Base-by-base conservation (phyloP, 805 yeast species). In the Sungouiozyma ichnusensis region DNA sequence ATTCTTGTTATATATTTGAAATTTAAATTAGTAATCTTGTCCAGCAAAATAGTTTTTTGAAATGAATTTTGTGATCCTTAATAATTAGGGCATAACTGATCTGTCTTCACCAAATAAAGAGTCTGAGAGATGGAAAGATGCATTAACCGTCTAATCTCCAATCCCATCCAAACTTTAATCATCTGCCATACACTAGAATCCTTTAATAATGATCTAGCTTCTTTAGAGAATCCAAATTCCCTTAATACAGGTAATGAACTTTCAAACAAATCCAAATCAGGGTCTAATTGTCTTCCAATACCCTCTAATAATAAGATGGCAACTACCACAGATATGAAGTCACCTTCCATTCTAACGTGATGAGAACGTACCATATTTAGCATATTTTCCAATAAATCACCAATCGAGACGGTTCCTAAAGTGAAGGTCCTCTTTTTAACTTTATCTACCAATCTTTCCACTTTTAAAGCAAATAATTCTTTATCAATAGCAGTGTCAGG, bases 341-440 rank as follows among this genome's bases (percentile, higher is more conserved):
- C 98, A 5, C 95, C 94, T 57, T 92, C 99, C 95, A 92, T 84
- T 56, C 96, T 73, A 17, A 92, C 98, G 62, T 92, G 99, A 61
- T 92, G 98, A 9, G 70, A 67, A 47, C 97, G 69, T 16, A 92
- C 97, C 97, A 92, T 87, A 3, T 79, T 69, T 44, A 92, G 70
- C 71, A 90, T 88, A 54, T 79, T 82, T 51, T 86, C 92, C 44
- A 92, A 68, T 44, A 92, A 67, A 54, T 88, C 97, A 3, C 97
- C 97, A 48, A 92, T 85, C 32, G 90, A 83, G 13, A 92, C 81
- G 37, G 86, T 83, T 0, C 97, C 97, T 40, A 92, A 67, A 1
- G 97, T 85, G 57, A 92, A 92, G 0, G 98, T 92, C 43, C 95
- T 70, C 55, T 81, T 75, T 55, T 84, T 86, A 55, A 92, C 84